phyloP scores from a whole-genome alignment of 495 filamentous ascomycete species.

The Pseudomonodictys pantanalensis region DNA sequence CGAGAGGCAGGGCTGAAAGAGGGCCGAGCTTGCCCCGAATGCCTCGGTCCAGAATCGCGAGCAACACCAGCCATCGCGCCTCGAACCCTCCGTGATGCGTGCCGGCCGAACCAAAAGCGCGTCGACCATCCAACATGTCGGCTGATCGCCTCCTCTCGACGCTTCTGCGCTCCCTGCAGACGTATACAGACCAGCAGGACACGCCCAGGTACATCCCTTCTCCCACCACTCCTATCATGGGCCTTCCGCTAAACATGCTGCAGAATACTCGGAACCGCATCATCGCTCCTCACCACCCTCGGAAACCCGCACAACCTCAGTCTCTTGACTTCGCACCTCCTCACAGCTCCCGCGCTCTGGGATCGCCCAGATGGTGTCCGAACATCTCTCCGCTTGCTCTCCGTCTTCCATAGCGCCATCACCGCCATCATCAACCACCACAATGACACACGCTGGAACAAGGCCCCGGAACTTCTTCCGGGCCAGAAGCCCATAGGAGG shows the following conservation, averaged over 20 bases:
- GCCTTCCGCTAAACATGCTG: conserved; percentile 32
- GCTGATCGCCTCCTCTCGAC: conserved; percentile 43
- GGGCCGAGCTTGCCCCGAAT: conserved; percentile 8
- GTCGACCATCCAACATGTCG: conserved; percentile 34
- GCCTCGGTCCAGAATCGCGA: conserved; percentile 17
- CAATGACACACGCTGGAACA: conserved; percentile 38
- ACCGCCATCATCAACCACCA: conserved; percentile 44
- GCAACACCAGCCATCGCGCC: conserved; percentile 13
- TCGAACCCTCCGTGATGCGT: background rate
- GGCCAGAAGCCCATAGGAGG: conserved; percentile 41
- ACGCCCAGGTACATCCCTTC: conserved; percentile 45
- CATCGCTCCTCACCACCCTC: conserved; percentile 75
- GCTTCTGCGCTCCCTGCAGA: conserved; percentile 43
- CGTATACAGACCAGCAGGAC: conserved; percentile 45
- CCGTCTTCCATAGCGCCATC: conserved; percentile 83
- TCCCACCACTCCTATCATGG: background rate
- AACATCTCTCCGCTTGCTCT: conserved; percentile 71
- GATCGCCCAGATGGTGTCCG: conserved; percentile 66
- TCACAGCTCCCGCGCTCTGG: conserved; percentile 87
- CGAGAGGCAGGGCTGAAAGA: background rate
- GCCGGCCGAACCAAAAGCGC: background rate
- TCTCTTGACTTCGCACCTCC: conserved; percentile 84
- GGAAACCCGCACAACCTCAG: conserved; percentile 88
- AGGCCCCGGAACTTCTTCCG: conserved; percentile 42
- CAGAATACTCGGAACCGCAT: conserved; percentile 76